Base-by-base conservation (phyloP, 768 basidiomycete species). In the Tricholomella constricta region DNA sequence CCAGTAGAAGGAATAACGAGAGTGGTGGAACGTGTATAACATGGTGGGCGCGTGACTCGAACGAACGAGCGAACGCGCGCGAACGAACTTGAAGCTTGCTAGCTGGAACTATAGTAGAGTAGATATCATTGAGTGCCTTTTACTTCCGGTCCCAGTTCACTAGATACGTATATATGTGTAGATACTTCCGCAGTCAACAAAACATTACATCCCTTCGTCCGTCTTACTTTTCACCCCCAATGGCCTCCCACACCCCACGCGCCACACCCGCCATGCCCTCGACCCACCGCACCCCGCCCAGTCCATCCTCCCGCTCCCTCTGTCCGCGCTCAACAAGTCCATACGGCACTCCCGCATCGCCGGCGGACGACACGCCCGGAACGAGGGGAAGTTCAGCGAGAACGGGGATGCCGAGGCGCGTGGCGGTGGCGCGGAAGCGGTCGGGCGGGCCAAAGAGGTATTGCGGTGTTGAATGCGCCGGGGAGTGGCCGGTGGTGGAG, bases 371-470 rank as follows among this genome's bases (percentile, higher is more conserved):
- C 14, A 96, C 85, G 0, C 78, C 82, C 2, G 84, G 77, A 6
- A 91, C 86, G 17, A 98, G 77, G 0, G 94, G 93, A 12, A 98
- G 73, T 62, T 92, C 88, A 0, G 86, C 92, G 15, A 97, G 79
- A 2, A 95, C 71, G 14, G 81, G 72, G 9, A 91, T 74, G 0
- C 73, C 70, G 2, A 94, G 79, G 2, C 76, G 74, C 2, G 67
- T 58, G 0, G 90, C 85, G 0, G 85, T 81, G 2, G 72, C 63
- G 27, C 77, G 75, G 71, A 95, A 94, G 9, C 74, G 67, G 7
- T 78, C 76, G 0, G 90, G 80, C 10, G 85, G 74, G 6, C 95
- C 95, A 53, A 89, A 91, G 31, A 89, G 72, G 56, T 83, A 71
- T 57, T 86, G 88, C 1, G 75, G 75, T 15, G 38, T 48, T 14